These are phyloP conservation scores for Ophiostoma ips DNA, from an alignment of 2,329 filamentous ascomycete genomes.

Conservation along the genomic window DNA sequence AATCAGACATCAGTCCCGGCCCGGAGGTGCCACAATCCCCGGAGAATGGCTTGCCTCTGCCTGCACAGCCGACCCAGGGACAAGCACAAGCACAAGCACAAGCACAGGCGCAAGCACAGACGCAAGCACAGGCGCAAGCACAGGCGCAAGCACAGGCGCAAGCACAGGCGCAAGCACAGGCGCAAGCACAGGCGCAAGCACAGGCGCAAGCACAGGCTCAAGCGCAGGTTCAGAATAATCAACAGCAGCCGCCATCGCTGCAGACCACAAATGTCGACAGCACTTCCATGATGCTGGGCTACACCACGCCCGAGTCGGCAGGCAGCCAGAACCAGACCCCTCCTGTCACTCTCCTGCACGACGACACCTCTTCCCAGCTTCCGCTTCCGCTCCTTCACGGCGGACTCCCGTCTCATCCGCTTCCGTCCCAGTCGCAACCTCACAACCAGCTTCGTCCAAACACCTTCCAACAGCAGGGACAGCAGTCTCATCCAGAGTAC, in stretches of 20 bases:
- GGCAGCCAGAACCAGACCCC: background rate
- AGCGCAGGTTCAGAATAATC: too few relatives aligned
- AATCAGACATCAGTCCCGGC: background rate
- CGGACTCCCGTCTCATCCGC: background rate
- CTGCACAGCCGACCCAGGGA: too few relatives aligned
- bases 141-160: too few relatives aligned
- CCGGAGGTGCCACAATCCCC: background rate
- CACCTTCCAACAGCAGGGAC: background rate
- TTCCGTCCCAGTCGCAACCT: background rate
- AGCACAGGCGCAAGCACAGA: too few relatives aligned
- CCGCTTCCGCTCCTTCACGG: background rate
- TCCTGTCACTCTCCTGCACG: background rate
- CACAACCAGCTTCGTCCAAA: background rate
- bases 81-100: too few relatives aligned
- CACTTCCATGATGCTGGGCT: background rate
- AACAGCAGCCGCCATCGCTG: background rate
- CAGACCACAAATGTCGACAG: background rate
- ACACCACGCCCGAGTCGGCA: background rate
- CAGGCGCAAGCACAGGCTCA: too few relatives aligned
- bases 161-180: too few relatives aligned
- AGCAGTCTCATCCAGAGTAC: too few relatives aligned
- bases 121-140: too few relatives aligned
- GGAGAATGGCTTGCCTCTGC: background rate
- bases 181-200: too few relatives aligned
- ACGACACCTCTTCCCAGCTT: background rate